Base-by-base conservation (phyloP, 1,139 yeast genomes). In the Yamadazyma friedrichii region DNA sequence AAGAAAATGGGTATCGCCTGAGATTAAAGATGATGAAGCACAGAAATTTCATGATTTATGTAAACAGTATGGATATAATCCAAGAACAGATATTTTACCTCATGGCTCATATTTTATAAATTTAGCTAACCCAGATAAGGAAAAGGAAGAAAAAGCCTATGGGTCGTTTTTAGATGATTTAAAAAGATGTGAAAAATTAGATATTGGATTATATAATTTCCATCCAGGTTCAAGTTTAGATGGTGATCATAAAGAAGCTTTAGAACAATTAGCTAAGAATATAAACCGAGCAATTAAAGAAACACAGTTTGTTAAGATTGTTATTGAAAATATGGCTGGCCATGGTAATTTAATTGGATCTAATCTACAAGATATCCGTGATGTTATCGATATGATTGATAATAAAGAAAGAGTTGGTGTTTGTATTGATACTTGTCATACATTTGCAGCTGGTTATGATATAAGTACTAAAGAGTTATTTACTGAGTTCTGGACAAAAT, bases 251-350 rank as follows among this genome's bases (percentile, higher is more conserved):
- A 56, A 62, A 3, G 76, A 69, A 24, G 88, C 95, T 1, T 64
- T 91, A 38, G 64, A 64, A 39, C 77, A 80, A 42, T 68, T 93
- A 48, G 97, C 98, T 0, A 70, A 71, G 13, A 84, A 86, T 48
- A 82, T 93, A 51, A 93, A 94, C 59, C 71, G 66, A 33, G 97
- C 95, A 6, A 84, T 87, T 35, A 63, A 65, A 25, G 81, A 80
- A 42, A 93, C 98, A 0, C 54, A 64, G 5, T 84, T 81, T 56
- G 98, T 93, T 27, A 88, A 84, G 56, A 83, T 93, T 38, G 95
- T 93, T 10, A 74, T 94, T 43, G 99, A 93, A 58, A 93, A 93
- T 58, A 93, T 94, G 98, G 97, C 98, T 0, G 98, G 98, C 10
- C 95, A 89, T 52, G 96, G 96, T 6, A 85, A 87, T 47, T 73